These are phyloP conservation scores for Lithospermum erythrorhizon DNA, from an alignment of 257 asterid species.

Conservation along the genomic window DNA sequence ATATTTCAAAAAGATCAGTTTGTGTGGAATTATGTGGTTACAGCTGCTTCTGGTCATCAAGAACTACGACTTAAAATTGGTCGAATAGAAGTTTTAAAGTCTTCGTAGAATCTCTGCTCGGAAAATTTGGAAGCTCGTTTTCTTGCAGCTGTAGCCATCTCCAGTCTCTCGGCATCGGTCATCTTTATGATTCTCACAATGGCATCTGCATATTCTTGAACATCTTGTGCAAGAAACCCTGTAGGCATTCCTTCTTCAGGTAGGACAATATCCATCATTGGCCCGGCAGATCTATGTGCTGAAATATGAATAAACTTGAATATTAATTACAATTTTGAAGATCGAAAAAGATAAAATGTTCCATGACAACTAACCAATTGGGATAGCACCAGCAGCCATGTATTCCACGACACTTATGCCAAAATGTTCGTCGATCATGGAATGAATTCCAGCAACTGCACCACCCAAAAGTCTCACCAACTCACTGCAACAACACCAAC, in stretches of 20 bases:
- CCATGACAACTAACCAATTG: slow-evolving; percentile 55
- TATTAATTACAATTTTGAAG: background rate
- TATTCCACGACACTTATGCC: slow-evolving; percentile 93
- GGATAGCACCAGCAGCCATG: slow-evolving; percentile 94
- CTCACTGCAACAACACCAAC: slow-evolving; percentile 34
- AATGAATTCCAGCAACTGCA: slow-evolving; percentile 73
- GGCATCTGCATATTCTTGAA: slow-evolving; percentile 71
- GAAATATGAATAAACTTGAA: slow-evolving; percentile 7
- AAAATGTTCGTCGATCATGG: slow-evolving; percentile 94
- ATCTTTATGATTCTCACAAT: slow-evolving; percentile 42
- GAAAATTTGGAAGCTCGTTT: slow-evolving; percentile 66
- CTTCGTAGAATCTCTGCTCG: slow-evolving; percentile 62
- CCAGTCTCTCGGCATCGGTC: slow-evolving; percentile 50
- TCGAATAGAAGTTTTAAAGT: slow-evolving; percentile 67
- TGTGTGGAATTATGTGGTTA: too few species aligned
- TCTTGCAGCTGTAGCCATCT: slow-evolving; percentile 80
- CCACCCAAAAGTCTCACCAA: slow-evolving; percentile 79
- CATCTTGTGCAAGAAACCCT: slow-evolving; percentile 66
- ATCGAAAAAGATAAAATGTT: background rate
- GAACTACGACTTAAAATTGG: slow-evolving; percentile 25
- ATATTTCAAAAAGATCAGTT: too few species aligned
- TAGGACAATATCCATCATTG: slow-evolving; percentile 80
- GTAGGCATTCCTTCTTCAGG: slow-evolving; percentile 71
- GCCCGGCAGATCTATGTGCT: slow-evolving; percentile 97
- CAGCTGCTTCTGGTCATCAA: slow-evolving; percentile 8